Evolutionary conservation across 2,329 filamentous ascomycete genomes (phyloP).

Genomic region (Alternaria atra): DNA sequence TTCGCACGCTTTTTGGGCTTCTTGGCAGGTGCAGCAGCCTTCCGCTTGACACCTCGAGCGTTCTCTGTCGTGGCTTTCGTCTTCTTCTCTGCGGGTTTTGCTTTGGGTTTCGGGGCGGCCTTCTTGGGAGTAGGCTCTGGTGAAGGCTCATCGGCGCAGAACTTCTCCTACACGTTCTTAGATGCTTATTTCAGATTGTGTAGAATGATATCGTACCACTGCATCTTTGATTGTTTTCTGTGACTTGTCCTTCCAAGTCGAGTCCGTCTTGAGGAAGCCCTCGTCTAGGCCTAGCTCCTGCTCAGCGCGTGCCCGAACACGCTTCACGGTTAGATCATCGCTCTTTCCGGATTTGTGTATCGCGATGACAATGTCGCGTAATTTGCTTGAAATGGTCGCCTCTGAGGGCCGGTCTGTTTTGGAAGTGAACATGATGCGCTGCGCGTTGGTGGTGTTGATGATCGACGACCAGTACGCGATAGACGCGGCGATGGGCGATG

Average conservation of each 20-base stretch:
- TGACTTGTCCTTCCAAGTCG: constrained; percentile 65
- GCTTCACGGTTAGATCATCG: constrained; percentile 66
- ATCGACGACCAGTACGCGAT: constrained; percentile 15
- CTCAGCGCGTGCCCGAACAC: constrained; percentile 63
- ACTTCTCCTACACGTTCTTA: constrained; percentile 33
- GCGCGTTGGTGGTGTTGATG: constrained; percentile 17
- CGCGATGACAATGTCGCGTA: constrained; percentile 53
- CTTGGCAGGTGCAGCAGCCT: constrained; percentile 37
- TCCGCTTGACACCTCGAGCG: constrained; percentile 43
- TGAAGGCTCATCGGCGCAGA: constrained; percentile 37
- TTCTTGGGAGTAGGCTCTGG: constrained; percentile 33
- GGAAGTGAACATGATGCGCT: constrained; percentile 44
- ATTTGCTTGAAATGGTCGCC: constrained; percentile 48
- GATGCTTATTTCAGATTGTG: too few relatives aligned
- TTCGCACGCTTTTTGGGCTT: constrained; percentile 32
- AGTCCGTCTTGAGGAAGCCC: constrained; percentile 65
- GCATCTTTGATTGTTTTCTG: constrained; percentile 38
- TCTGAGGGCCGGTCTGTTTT: constrained; percentile 46
- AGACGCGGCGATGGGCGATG: constrained; percentile 2
- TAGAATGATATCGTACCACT: constrained; percentile 34
- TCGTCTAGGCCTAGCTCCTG: constrained; percentile 60
- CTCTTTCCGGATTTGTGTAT: constrained; percentile 53
- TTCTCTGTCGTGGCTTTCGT: constrained; percentile 21
- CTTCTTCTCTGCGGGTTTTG: constrained; percentile 37
- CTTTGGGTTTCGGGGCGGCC: constrained; percentile 27